A percentile compares a stretch with the other conserved stretches of the same genome.
phyloP scores from a whole-genome alignment of 208 protist genomes.

The Trypanosoma melophagium region DNA sequence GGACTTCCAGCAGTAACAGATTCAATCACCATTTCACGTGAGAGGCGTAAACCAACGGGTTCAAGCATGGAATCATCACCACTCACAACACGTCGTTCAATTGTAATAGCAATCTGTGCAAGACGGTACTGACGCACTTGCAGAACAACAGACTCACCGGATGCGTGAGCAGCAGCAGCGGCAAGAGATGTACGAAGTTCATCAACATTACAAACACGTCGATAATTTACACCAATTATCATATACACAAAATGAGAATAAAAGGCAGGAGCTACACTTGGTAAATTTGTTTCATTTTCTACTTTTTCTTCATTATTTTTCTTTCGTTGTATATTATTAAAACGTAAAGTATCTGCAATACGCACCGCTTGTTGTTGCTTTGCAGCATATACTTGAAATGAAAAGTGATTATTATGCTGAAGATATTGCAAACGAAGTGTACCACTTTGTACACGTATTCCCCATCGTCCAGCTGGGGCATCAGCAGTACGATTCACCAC shows the following conservation, averaged over 20 bases:
- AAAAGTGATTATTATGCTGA: constrained; percentile 55
- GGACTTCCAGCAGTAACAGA: constrained; percentile 39
- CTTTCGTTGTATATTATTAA: background rate
- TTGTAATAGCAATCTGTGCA: constrained; percentile 37
- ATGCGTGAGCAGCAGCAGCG: constrained; percentile 15
- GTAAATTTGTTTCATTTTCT: background rate
- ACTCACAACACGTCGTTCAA: constrained; percentile 32
- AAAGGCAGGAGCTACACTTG: background rate
- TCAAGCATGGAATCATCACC: constrained; percentile 35
- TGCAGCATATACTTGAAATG: constrained; percentile 70
- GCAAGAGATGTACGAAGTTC: constrained; percentile 23
- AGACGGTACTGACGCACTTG: constrained; percentile 64
- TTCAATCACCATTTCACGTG: constrained; percentile 52
- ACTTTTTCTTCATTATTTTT: background rate
- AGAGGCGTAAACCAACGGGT: constrained; percentile 59
- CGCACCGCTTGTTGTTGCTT: constrained; percentile 65
- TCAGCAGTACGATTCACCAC: constrained; percentile 57
- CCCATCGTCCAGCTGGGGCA: constrained; percentile 51
- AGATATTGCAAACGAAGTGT: constrained; percentile 52
- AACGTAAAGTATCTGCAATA: constrained; percentile 54
- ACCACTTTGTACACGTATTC: constrained; percentile 61
- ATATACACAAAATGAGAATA: constrained; percentile 53
- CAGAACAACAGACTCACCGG: constrained; percentile 54
- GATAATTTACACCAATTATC: constrained; percentile 57
- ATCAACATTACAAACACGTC: constrained; percentile 21